Base-by-base conservation (phyloP, 225 moss, liverwort and hornwort species). In the Marchantia paleacea region DNA sequence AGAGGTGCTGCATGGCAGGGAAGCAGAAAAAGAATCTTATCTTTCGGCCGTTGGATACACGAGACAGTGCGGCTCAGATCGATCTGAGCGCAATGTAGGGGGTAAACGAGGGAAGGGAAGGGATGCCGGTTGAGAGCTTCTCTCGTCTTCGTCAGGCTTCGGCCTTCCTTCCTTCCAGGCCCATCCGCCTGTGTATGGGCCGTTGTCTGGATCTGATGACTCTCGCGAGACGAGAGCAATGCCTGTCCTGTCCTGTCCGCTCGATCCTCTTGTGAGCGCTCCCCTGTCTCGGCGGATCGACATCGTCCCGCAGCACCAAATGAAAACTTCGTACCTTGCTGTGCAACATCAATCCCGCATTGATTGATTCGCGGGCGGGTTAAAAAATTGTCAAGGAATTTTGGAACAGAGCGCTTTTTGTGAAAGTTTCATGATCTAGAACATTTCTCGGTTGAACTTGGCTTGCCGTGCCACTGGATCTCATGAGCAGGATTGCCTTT, bases 71-170 rank as follows among this genome's bases (percentile, higher is more conserved):
- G 78, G 69, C 47, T 29, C 8, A 31, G 78, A 79, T 79, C 66
- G 24, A 47, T 11, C 55, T 25, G 79, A 53, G 16, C 16, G 39
- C 14, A 30, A 39, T 54, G 30, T 66, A 31, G 49, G 0, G 74
- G 54, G 79, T 53, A 50, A 60, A 76, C 24, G 60, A 49, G 64
- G 55, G 25, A 18, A 31, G 30, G 55, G 24, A 57, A 22, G 57
- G 57, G 65, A 78, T 64, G 64, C 77, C 63, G 63, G 63, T 63
- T 78, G 64, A 28, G 78, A 78, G 78, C 78, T 78, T 64, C 65
- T 50, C 63, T 77, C 8, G 24, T 72, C 71, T 26, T 51, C 24
- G 26, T 39, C 39, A 5, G 22, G 26, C 58, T 48, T 39, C 39
- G 39, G 39, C 3, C 39, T 39, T 39, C 39, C 3, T 5, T 39